A percentile compares a stretch with the other conserved stretches of the same genome.
Conservation (phyloP, 148 eudicot genomes). For the Vaccinium darrowii region DNA sequence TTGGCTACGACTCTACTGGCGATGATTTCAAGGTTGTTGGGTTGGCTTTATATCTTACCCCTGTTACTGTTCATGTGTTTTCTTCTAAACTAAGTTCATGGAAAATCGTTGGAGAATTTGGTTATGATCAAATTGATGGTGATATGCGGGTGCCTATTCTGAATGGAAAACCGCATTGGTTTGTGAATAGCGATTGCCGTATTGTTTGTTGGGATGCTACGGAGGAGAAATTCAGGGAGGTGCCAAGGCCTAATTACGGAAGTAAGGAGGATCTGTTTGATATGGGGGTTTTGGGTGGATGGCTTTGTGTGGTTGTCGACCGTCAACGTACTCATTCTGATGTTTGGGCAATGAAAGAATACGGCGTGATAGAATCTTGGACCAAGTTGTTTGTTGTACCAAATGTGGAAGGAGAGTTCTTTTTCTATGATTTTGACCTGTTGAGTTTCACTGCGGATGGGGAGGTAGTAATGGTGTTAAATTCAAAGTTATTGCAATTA, state of each 20-base stretch:
- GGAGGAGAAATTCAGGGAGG: constrained; percentile 1
- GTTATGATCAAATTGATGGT: neutral
- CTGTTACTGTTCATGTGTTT: neutral
- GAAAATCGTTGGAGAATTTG: neutral
- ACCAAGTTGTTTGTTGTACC: constrained; percentile 3
- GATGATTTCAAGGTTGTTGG: constrained; percentile 13
- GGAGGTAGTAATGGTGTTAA: neutral
- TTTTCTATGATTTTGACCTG: neutral
- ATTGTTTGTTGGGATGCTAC: constrained; percentile 1
- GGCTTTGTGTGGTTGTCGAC: constrained; percentile 1
- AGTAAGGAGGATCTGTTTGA: neutral
- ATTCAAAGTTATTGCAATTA: neutral
- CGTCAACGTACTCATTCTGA: neutral
- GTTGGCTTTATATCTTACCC: neutral
- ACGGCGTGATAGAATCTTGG: neutral
- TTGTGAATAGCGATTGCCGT: neutral
- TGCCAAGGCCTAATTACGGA: neutral
- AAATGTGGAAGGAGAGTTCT: neutral
- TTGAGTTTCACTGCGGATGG: neutral
- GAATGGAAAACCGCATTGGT: constrained; percentile 7
- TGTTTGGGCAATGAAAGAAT: constrained; percentile 16
- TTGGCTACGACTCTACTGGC: neutral
- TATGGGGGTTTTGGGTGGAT: constrained; percentile 5
- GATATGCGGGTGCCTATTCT: neutral
- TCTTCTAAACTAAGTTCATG: neutral